Percentiles rank a stretch among this genome's conserved stretches.
These are phyloP conservation scores for Ogataea henricii DNA, from an alignment of 805 yeast genomes.

Conservation along the genomic window DNA sequence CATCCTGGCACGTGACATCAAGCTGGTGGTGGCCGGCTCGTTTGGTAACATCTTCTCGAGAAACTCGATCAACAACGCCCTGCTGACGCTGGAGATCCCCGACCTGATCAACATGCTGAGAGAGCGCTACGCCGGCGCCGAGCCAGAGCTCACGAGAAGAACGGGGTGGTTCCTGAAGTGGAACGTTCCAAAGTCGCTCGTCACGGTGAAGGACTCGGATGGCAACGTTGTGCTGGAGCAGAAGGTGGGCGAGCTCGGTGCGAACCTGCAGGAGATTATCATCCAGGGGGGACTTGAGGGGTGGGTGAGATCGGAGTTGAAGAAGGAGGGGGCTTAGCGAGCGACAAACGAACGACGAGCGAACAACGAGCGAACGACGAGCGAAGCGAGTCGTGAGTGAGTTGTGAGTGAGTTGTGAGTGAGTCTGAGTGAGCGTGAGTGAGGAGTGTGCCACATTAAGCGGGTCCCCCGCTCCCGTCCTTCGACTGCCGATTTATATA, in stretches of 20 bases:
- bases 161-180: conserved; percentile 92
- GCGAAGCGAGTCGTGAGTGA: no score
- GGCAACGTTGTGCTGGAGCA: conserved; percentile 68
- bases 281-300: conserved; percentile 98
- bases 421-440: no score
- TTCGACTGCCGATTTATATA: no score
- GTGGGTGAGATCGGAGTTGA: conserved; percentile 84
- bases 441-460: no score
- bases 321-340: no score
- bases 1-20: conserved; percentile 89
- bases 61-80: conserved; percentile 94
- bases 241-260: conserved; percentile 94
- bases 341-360: no score
- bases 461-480: no score
- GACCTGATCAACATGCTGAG: conserved; percentile 77
- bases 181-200: conserved; percentile 87
- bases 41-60: conserved; percentile 96
- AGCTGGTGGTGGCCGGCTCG: conserved; percentile 92
- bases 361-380: neutral
- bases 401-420: no score
- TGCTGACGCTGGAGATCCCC: conserved; percentile 92
- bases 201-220: conserved; percentile 69
- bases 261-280: conserved; percentile 93
- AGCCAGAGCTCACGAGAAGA: conserved; percentile 82
- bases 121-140: conserved; percentile 53